These are phyloP conservation scores for Platanthera zijinensis DNA, from an alignment of 106 monocot genomes.

Conservation along the genomic window DNA sequence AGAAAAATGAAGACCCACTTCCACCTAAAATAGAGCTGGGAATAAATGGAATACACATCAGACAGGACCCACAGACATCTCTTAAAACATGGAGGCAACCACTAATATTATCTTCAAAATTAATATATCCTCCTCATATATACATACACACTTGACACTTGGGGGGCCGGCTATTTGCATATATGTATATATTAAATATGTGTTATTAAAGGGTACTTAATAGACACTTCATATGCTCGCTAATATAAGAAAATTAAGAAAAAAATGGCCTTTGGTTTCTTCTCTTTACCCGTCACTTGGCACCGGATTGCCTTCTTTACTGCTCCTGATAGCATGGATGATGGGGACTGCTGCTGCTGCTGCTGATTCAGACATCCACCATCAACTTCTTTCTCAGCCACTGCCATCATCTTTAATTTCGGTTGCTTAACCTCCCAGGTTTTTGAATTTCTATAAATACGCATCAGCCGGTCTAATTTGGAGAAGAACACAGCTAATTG, in stretches of 20 bases:
- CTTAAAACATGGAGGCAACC: background rate
- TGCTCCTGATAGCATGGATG: conserved; percentile 16
- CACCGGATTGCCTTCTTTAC: too few relatives aligned
- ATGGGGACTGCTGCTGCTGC: conserved; percentile 15
- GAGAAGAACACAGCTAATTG: background rate
- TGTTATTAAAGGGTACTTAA: background rate
- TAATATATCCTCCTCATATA: background rate
- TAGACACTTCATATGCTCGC: background rate
- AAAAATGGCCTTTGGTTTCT: background rate
- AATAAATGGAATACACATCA: conserved; percentile 5
- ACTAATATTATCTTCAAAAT: background rate
- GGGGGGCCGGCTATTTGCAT: too few relatives aligned
- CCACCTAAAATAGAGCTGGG: background rate
- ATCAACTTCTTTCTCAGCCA: background rate
- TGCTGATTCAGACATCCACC: conserved; percentile 18
- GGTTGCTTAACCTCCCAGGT: conserved; percentile 9
- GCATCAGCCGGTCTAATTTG: background rate
- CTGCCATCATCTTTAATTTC: background rate
- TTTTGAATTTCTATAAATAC: conserved; percentile 14
- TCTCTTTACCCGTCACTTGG: background rate
- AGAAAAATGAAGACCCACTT: background rate
- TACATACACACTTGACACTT: too few relatives aligned
- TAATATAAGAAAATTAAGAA: background rate
- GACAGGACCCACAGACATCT: background rate
- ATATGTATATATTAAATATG: background rate